Conservation (phyloP, 2,329 filamentous ascomycete genomes). For the Scolecobasidium constrictum region DNA sequence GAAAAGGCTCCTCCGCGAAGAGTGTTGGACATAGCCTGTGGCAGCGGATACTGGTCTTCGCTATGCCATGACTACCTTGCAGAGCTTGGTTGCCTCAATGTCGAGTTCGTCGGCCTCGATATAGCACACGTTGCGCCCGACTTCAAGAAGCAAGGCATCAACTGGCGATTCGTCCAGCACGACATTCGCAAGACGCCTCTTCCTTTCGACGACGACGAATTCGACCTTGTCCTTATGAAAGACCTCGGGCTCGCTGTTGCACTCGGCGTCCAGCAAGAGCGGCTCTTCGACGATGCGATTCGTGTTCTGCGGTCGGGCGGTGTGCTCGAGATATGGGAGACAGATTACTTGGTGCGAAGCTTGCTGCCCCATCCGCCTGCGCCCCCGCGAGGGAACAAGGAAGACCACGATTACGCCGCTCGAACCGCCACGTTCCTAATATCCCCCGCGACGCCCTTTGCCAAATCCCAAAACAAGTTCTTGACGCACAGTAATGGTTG, state of each 20-base stretch:
- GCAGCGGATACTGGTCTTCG: conserved; percentile 80
- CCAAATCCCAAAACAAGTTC: conserved; percentile 69
- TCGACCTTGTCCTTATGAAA: conserved; percentile 83
- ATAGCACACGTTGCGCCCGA: conserved; percentile 62
- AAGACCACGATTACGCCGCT: conserved; percentile 53
- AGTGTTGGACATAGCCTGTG: conserved; percentile 80
- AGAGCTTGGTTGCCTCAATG: conserved; percentile 53
- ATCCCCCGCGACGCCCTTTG: conserved; percentile 71
- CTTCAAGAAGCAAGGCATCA: conserved; percentile 60
- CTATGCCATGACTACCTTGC: conserved; percentile 75
- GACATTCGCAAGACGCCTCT: conserved; percentile 66
- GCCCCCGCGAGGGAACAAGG: conserved; percentile 38
- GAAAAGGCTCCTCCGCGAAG: conserved; percentile 57
- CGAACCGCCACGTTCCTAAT: conserved; percentile 72
- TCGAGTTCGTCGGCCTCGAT: conserved; percentile 75
- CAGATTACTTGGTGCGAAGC: conserved; percentile 73
- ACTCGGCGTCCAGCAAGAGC: conserved; percentile 41
- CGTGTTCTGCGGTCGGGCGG: conserved; percentile 70
- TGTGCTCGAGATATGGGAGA: conserved; percentile 79
- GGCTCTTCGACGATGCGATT: conserved; percentile 60
- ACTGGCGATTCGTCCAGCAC: conserved; percentile 82
- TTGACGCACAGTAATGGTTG: conserved; percentile 75
- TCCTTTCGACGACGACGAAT: conserved; percentile 69
- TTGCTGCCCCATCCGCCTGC: conserved; percentile 66
- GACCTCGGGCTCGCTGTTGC: conserved; percentile 64